Conservation (phyloP, 2,329 filamentous ascomycete species). For the Cladophialophora yegresii region DNA sequence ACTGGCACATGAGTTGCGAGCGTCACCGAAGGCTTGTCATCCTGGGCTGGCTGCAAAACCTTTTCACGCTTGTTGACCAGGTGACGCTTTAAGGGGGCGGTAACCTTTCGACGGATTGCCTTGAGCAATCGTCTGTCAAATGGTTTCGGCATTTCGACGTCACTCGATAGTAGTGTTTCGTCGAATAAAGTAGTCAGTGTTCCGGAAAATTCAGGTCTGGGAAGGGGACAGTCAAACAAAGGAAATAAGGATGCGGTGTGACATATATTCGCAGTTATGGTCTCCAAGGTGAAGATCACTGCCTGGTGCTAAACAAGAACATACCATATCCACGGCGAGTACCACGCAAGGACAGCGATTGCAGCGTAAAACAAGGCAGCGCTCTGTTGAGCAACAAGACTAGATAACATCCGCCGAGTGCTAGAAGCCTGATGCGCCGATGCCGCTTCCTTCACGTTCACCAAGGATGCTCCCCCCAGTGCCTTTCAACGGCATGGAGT, state of each 20-base stretch:
- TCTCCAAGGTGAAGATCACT: neutral
- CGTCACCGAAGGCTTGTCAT: neutral
- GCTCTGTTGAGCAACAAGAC: neutral
- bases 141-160: neutral
- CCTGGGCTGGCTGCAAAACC: neutral
- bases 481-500: neutral
- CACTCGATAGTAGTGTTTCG: neutral
- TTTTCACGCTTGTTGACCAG: neutral
- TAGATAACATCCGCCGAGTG: neutral
- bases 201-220: neutral
- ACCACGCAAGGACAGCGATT: neutral
- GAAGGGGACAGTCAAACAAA: neutral
- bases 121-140: neutral
- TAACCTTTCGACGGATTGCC: neutral
- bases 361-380: neutral
- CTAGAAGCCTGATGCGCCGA: neutral
- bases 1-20: neutral
- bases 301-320: neutral
- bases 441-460: no score
- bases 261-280: neutral
- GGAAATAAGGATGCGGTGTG: neutral
- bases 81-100: neutral
- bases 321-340: neutral
- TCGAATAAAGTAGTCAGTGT: neutral
- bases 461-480: neutral